Evolutionary conservation across 306 rosid species (phyloP).

Genomic region (Adenanthera pavonina): DNA sequence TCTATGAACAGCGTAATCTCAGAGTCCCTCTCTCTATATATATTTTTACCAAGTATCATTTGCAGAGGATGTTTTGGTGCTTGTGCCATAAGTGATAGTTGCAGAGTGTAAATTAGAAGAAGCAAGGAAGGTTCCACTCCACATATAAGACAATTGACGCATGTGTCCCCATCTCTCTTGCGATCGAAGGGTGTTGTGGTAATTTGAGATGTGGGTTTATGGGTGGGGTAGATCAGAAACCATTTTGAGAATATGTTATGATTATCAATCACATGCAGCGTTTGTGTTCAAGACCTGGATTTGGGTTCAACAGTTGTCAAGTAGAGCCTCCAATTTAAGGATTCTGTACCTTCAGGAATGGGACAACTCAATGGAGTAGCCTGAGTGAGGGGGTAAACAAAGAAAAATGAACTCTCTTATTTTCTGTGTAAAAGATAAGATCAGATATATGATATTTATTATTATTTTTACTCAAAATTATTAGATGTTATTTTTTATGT

Average conservation of each 20-base stretch:
- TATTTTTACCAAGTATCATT: conserved; percentile 17
- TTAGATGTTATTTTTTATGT: too few relatives aligned
- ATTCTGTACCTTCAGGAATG: not conserved
- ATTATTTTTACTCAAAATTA: too few relatives aligned
- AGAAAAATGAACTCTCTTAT: too few relatives aligned
- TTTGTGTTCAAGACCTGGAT: conserved; percentile 64
- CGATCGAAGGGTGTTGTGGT: conserved; percentile 49
- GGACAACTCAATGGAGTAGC: not conserved
- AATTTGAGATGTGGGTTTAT: conserved; percentile 33
- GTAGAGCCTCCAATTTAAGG: conserved; percentile 40
- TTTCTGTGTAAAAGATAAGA: too few relatives aligned
- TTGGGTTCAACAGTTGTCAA: conserved; percentile 19
- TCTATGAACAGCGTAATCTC: not conserved
- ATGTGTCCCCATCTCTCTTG: conserved; percentile 33
- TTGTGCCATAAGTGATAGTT: conserved; percentile 26
- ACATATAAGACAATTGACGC: conserved; percentile 32
- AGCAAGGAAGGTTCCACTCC: conserved; percentile 35
- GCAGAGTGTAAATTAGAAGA: conserved; percentile 16
- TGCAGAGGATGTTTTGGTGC: conserved; percentile 38
- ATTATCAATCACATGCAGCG: conserved; percentile 58
- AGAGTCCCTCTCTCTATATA: not conserved
- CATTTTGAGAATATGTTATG: conserved; percentile 59
- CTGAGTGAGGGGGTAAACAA: not conserved
- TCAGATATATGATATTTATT: too few relatives aligned
- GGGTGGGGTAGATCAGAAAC: conserved; percentile 59